Percentiles rank a stretch among this genome's conserved stretches.
These are phyloP conservation scores for Annulohypoxylon stygium DNA, from an alignment of 495 filamentous ascomycete species.

Conservation along the genomic window DNA sequence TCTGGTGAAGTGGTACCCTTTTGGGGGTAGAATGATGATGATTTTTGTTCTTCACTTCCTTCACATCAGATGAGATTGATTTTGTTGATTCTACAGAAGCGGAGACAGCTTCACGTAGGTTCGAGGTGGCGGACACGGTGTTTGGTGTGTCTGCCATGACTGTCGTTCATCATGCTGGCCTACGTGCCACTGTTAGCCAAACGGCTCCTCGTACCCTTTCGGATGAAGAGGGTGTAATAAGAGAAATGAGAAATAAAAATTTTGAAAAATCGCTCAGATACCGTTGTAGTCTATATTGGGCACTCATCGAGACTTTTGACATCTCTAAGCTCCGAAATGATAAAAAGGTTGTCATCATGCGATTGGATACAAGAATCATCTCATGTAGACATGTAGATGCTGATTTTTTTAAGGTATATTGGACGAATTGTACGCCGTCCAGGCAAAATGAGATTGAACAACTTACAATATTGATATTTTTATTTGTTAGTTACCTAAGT, in stretches of 20 bases:
- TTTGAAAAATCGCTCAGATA: constrained; percentile 84
- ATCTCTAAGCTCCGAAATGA: constrained; percentile 71
- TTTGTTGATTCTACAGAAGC: constrained; percentile 34
- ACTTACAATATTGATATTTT: constrained; percentile 29
- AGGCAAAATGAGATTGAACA: not conserved
- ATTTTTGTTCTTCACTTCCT: constrained; percentile 30
- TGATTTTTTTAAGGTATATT: not conserved
- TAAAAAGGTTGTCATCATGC: constrained; percentile 70
- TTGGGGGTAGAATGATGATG: constrained; percentile 39
- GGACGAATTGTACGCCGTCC: not conserved
- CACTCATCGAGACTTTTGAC: constrained; percentile 83
- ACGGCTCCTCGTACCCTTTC: not conserved
- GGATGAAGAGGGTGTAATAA: not conserved
- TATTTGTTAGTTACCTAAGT: not conserved
- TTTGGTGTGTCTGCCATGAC: constrained; percentile 58
- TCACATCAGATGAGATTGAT: constrained; percentile 24
- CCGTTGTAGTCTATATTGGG: constrained; percentile 96
- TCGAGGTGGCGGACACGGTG: constrained; percentile 37
- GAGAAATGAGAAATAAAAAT: not conserved
- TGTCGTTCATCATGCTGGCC: constrained; percentile 54
- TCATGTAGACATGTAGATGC: not conserved
- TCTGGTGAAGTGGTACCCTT: constrained; percentile 67
- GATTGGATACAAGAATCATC: constrained; percentile 36
- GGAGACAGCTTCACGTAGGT: constrained; percentile 25
- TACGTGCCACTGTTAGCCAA: constrained; percentile 47